Conservation (phyloP, 768 basidiomycete genomes). For the Crepidotus variabilis region DNA sequence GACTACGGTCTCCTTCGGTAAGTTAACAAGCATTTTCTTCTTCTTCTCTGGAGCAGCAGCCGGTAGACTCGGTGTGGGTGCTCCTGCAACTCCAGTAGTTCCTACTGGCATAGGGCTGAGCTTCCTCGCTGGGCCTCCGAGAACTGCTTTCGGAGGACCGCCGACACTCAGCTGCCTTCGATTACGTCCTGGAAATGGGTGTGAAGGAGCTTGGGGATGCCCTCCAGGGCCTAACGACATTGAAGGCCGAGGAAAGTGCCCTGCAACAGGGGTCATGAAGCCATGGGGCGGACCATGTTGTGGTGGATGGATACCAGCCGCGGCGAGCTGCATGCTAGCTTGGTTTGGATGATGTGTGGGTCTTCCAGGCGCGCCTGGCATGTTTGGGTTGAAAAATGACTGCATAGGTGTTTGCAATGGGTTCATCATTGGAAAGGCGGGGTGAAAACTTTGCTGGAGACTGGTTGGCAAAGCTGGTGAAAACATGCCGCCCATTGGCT, state of each 20-base stretch:
- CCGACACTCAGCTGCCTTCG: conserved; percentile 74
- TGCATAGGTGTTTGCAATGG: conserved; percentile 74
- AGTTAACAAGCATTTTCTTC: conserved; percentile 67
- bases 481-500: conserved; percentile 49
- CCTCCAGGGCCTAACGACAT: conserved; percentile 39
- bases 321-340: conserved; percentile 63
- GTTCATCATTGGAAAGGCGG: conserved; percentile 44
- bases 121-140: conserved; percentile 79
- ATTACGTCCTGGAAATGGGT: conserved; percentile 57
- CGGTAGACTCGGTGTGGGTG: conserved; percentile 24
- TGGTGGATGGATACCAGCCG: conserved; percentile 55
- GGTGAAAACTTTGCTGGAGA: conserved; percentile 55
- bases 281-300: conserved; percentile 16
- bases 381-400: conserved; percentile 50
- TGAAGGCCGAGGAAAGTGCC: conserved; percentile 51
- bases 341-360: conserved; percentile 52
- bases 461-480: conserved; percentile 65
- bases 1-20: conserved; percentile 65
- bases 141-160: conserved; percentile 82
- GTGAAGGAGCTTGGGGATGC: conserved; percentile 28
- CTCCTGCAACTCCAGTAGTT: conserved; percentile 21
- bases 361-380: conserved; percentile 46
- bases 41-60: conserved; percentile 38
- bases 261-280: conserved; percentile 59
- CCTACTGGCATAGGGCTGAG: conserved; percentile 58